A percentile compares a stretch with the other conserved stretches of the same genome.
Conservation (phyloP, 2,329 filamentous ascomycete species). For the Fusarium sp. region DNA sequence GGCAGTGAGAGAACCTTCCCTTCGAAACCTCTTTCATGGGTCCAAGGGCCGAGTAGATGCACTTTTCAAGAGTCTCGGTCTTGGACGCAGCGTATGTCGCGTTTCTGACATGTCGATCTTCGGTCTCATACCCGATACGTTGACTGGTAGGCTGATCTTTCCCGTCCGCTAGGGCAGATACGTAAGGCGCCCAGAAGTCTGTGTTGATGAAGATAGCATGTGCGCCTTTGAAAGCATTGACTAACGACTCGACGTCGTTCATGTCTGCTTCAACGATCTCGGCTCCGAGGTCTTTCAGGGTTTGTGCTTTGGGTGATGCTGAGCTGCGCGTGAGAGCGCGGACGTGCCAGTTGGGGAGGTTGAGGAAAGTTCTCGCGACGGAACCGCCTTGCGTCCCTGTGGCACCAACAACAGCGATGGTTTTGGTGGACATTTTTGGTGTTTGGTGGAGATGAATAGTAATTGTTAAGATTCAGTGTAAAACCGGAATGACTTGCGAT, state of each 20-base stretch:
- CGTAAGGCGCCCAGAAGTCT: slow-evolving; percentile 62
- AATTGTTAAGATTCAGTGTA: fast-evolving
- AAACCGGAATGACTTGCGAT: neutral
- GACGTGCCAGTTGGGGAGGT: slow-evolving; percentile 53
- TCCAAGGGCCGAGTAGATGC: slow-evolving; percentile 63
- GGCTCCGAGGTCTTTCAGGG: slow-evolving; percentile 54
- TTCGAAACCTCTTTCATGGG: slow-evolving; percentile 57
- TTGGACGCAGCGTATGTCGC: slow-evolving; percentile 62
- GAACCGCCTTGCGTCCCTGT: slow-evolving; percentile 62
- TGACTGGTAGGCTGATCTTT: slow-evolving; percentile 51
- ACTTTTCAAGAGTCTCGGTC: slow-evolving; percentile 54
- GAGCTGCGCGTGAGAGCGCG: slow-evolving; percentile 59
- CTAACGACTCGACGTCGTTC: slow-evolving; percentile 53
- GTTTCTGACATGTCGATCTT: slow-evolving; percentile 64
- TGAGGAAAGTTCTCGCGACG: slow-evolving; percentile 58
- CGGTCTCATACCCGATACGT: slow-evolving; percentile 57
- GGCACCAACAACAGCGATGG: slow-evolving; percentile 58
- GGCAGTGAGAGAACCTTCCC: slow-evolving; percentile 57
- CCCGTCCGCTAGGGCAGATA: slow-evolving; percentile 51
- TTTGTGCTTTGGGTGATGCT: slow-evolving; percentile 53
- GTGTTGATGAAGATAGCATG: slow-evolving; percentile 64
- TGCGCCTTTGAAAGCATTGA: slow-evolving; percentile 55
- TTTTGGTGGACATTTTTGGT: slow-evolving; percentile 37
- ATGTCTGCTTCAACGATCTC: slow-evolving; percentile 60
- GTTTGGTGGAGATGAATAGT: neutral